phyloP scores from a whole-genome alignment of 192 early-diverging fungal species.

The Paraglomus occultum region DNA sequence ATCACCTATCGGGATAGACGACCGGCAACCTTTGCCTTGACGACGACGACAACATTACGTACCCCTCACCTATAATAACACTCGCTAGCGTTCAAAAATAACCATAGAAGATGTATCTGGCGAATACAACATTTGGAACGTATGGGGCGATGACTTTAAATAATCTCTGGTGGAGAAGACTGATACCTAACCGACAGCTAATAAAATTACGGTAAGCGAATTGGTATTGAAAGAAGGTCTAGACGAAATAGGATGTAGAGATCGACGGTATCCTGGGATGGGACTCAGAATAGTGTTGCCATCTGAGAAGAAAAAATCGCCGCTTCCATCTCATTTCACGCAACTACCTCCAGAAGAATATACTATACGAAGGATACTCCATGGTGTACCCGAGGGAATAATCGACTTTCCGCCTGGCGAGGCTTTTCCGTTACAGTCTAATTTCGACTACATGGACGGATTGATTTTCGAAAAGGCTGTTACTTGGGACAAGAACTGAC shows the following conservation, averaged over 20 bases:
- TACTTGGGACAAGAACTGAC: slow-evolving; percentile 99
- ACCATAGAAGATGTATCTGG: slow-evolving; percentile 62
- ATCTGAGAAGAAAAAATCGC: slow-evolving; percentile 26
- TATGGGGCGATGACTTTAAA: slow-evolving; percentile 66
- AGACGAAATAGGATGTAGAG: slow-evolving; percentile 40
- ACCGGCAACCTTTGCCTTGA: no score
- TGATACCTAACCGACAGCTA: slow-evolving; percentile 2
- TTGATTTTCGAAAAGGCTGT: slow-evolving; percentile 97
- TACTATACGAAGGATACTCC: slow-evolving; percentile 71
- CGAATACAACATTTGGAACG: slow-evolving; percentile 65
- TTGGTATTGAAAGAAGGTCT: slow-evolving; percentile 32
- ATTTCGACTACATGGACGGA: slow-evolving; percentile 91
- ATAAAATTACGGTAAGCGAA: neutral
- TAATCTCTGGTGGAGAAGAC: slow-evolving; percentile 32
- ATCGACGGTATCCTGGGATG: slow-evolving; percentile 38
- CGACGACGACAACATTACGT: no score
- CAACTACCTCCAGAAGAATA: slow-evolving; percentile 58
- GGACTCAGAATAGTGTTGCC: slow-evolving; percentile 30
- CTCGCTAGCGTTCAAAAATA: slow-evolving; percentile 79
- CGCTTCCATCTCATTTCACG: slow-evolving; percentile 52
- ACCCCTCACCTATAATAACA: no score
- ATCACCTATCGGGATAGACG: no score
- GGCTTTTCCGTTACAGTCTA: slow-evolving; percentile 86
- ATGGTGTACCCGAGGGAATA: slow-evolving; percentile 89
- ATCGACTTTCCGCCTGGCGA: slow-evolving; percentile 69